Conservation (phyloP, 192 early-diverging fungal species). For the Dimargaris xerosporica region DNA sequence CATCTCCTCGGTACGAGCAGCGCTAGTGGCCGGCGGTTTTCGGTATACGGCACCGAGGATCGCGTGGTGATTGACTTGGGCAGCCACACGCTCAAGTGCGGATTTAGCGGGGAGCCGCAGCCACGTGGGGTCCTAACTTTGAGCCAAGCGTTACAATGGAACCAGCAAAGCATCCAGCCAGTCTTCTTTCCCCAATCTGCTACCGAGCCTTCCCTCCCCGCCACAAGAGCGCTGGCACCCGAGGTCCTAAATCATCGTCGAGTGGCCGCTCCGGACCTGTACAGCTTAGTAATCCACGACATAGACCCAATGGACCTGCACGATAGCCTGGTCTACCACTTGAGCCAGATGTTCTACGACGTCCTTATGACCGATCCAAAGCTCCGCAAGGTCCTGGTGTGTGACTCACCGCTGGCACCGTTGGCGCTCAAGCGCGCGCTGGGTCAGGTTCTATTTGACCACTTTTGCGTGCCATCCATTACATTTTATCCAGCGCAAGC, state of each 20-base stretch:
- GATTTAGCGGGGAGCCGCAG: constrained; percentile 67
- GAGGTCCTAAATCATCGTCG: constrained; percentile 4
- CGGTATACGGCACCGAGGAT: constrained; percentile 42
- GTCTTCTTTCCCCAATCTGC: background rate
- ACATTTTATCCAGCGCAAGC: constrained; percentile 59
- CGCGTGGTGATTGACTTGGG: constrained; percentile 79
- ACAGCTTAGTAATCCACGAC: constrained; percentile 17
- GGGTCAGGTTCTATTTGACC: constrained; percentile 54
- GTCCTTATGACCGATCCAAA: constrained; percentile 68
- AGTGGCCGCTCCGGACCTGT: constrained; percentile 14
- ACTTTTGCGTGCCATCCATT: constrained; percentile 64
- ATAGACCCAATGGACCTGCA: constrained; percentile 19
- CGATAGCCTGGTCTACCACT: constrained; percentile 37
- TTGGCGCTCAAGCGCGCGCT: constrained; percentile 47
- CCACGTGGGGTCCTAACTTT: constrained; percentile 55
- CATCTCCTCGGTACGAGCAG: background rate
- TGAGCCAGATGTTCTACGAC: constrained; percentile 21
- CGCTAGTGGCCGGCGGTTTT: background rate
- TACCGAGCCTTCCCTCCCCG: background rate
- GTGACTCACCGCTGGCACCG: constrained; percentile 59
- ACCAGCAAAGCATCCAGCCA: background rate
- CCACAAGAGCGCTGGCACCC: background rate
- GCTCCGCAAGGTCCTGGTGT: constrained; percentile 65
- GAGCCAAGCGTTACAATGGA: constrained; percentile 20
- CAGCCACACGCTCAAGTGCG: constrained; percentile 62